Evolutionary conservation across 2,329 filamentous ascomycete genomes (phyloP).

Genomic region (Aureobasidium sp.): DNA sequence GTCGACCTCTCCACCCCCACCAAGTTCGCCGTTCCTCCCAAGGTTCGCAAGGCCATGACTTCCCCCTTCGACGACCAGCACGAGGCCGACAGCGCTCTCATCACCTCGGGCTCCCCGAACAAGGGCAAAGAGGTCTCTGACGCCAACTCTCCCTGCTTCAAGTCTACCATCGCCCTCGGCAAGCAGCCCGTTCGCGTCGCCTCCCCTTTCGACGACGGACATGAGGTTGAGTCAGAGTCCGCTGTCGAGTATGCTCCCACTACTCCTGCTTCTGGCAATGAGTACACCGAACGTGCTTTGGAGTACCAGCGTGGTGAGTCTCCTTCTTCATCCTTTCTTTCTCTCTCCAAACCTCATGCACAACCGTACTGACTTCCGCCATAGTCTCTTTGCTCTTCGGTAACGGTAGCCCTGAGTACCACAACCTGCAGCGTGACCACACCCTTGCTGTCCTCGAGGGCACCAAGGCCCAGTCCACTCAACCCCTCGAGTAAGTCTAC

Average conservation of each 20-base stretch:
- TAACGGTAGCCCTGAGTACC: neutral
- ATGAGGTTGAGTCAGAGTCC: neutral
- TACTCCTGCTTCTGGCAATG: neutral
- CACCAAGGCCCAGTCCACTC: neutral
- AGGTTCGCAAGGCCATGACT: too few species aligned
- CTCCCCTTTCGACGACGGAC: neutral
- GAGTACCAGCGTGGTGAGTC: neutral
- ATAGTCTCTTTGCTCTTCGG: neutral
- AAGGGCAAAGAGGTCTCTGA: neutral
- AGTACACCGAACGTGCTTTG: neutral
- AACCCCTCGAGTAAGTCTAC: neutral
- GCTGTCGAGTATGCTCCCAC: neutral
- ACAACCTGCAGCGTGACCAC: neutral
- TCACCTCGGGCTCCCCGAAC: neutral
- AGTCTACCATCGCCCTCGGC: too few species aligned
- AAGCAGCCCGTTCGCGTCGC: neutral
- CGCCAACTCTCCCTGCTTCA: neutral
- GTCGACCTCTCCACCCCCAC: neutral
- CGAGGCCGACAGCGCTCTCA: neutral
- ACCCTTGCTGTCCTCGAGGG: neutral
- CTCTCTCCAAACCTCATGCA: too few species aligned
- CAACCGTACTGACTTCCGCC: neutral
- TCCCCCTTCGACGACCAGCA: neutral
- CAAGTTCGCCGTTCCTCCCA: neutral
- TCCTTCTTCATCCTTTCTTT: neutral